Conservation (phyloP, 139 green algal genomes). For the Astrephomene gubernaculifera region DNA sequence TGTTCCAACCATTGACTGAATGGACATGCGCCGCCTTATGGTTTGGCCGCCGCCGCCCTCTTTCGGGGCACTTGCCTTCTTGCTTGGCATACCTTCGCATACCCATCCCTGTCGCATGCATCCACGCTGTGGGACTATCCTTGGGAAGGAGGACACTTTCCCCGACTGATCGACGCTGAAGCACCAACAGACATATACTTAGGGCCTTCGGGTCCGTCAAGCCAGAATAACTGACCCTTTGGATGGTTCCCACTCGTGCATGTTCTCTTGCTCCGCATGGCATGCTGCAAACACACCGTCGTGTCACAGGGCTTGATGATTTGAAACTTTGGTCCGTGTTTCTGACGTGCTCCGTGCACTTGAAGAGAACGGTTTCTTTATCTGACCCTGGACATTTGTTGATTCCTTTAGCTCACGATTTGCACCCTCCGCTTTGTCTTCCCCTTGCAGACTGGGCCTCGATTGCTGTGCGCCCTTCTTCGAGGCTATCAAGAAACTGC, state of each 20-base stretch:
- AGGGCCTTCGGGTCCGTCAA: constrained; percentile 61
- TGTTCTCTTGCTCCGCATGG: too few species aligned
- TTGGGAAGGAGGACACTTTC: constrained; percentile 67
- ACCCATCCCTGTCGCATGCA: not conserved
- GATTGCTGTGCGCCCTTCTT: too few species aligned
- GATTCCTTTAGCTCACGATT: too few species aligned
- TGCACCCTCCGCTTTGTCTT: too few species aligned
- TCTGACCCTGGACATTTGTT: too few species aligned
- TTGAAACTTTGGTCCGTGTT: constrained; percentile 83
- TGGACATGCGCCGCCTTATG: not conserved
- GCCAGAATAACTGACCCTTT: constrained; percentile 66
- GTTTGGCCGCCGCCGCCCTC: not conserved
- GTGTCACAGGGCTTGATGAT: constrained; percentile 57
- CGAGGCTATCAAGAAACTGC: too few species aligned
- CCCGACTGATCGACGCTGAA: constrained; percentile 66
- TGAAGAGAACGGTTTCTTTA: constrained; percentile 65
- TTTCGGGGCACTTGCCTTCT: too few species aligned
- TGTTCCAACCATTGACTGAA: constrained; percentile 47
- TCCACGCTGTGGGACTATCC: not conserved
- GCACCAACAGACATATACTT: constrained; percentile 45
- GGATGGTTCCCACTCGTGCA: too few species aligned
- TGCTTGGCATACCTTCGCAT: not conserved
- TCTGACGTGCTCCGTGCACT: constrained; percentile 69
- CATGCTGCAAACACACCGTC: too few species aligned
- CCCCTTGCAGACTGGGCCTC: too few species aligned